These are phyloP conservation scores for Colletotrichum shisoi DNA, from an alignment of 2,329 filamentous ascomycete genomes.

Conservation along the genomic window DNA sequence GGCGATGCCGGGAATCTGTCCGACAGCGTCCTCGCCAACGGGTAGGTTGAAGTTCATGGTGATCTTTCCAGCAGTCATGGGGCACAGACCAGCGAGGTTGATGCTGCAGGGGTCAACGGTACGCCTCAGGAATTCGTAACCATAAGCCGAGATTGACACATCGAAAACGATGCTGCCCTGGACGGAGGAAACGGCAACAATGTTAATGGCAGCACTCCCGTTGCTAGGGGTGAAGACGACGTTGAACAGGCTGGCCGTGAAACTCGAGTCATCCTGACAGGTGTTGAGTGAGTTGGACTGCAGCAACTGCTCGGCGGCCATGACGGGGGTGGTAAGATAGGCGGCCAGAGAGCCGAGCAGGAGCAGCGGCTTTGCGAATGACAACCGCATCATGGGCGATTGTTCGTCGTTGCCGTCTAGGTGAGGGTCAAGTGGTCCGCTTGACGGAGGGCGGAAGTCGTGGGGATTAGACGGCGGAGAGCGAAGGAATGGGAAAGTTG, in stretches of 20 bases:
- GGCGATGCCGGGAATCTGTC: constrained; percentile 79
- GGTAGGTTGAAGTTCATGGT: constrained; percentile 75
- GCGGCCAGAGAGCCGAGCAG: constrained; percentile 56
- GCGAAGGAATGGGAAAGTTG: constrained; percentile 12
- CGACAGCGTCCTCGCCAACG: constrained; percentile 64
- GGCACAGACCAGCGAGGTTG: constrained; percentile 79
- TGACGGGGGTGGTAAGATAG: constrained; percentile 53
- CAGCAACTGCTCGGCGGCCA: constrained; percentile 71
- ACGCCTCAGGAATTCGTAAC: constrained; percentile 73
- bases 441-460: constrained; percentile 13
- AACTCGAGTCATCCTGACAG: constrained; percentile 84
- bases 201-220: constrained; percentile 73
- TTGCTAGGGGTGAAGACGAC: constrained; percentile 81
- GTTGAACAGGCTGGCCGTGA: constrained; percentile 88
- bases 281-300: constrained; percentile 83
- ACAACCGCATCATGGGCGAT: constrained; percentile 57
- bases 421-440: constrained; percentile 11
- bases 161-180: constrained; percentile 82
- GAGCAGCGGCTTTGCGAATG: constrained; percentile 55
- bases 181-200: constrained; percentile 83
- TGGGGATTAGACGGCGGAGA: constrained; percentile 9
- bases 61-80: constrained; percentile 86
- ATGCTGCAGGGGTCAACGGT: constrained; percentile 78
- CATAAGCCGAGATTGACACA: constrained; percentile 80
- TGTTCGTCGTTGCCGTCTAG: constrained; percentile 12